Percentiles rank a stretch among this genome's conserved stretches.
These are phyloP conservation scores for Ogataea polymorpha DNA, from an alignment of 805 yeast species.

Conservation along the genomic window DNA sequence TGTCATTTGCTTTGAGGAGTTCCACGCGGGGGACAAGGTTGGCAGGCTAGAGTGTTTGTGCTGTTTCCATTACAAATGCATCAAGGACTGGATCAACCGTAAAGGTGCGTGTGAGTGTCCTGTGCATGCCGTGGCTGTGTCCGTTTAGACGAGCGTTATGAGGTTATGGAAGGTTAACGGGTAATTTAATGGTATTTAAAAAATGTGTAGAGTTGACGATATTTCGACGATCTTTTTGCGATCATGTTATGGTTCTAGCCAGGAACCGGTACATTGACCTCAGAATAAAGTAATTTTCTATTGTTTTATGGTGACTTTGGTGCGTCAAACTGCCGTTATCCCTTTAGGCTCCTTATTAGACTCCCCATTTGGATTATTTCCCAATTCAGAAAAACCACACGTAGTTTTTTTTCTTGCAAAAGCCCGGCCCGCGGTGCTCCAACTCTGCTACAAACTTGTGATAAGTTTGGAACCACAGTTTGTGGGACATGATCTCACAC, in stretches of 20 bases:
- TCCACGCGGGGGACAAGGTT: constrained; percentile 80
- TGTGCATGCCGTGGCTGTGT: constrained; percentile 52
- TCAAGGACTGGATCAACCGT: constrained; percentile 84
- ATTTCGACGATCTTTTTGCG: too few species aligned
- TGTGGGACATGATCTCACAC: too few species aligned
- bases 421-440: background rate
- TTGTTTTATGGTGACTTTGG: background rate
- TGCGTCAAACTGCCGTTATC: background rate
- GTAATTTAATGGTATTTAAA: background rate
- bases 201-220: background rate
- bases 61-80: constrained; percentile 88
- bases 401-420: background rate
- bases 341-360: constrained; percentile 2
- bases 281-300: too few species aligned
- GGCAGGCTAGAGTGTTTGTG: constrained; percentile 93
- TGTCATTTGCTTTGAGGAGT: constrained; percentile 89
- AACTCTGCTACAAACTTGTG: too few species aligned
- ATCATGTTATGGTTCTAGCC: too few species aligned
- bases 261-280: too few species aligned
- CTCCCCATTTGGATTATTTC: constrained; percentile 1
- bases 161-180: background rate
- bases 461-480: too few species aligned
- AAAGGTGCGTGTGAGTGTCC: constrained; percentile 88
- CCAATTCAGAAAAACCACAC: constrained; percentile 6
- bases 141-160: constrained; percentile 1